phyloP scores from a whole-genome alignment of 805 yeast species.

The Citeromyces matritensis region DNA sequence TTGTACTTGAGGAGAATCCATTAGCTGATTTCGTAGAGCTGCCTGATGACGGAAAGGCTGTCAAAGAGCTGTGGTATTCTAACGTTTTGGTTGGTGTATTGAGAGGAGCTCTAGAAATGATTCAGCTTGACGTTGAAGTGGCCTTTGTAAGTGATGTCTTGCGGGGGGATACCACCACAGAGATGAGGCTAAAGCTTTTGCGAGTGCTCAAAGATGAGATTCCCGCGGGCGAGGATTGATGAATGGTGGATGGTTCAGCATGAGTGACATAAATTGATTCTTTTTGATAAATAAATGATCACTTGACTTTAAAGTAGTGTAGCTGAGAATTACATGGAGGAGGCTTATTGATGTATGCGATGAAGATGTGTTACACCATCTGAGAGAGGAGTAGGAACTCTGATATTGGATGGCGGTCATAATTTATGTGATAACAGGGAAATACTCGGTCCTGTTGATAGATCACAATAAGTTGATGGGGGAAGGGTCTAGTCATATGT shows the following conservation, averaged over 20 bases:
- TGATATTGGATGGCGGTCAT: too few species aligned
- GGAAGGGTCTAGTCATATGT: too few species aligned
- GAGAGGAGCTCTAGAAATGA: slow-evolving; percentile 90
- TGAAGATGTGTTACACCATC: too few species aligned
- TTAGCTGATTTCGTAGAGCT: slow-evolving; percentile 90
- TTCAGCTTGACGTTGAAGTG: slow-evolving; percentile 82
- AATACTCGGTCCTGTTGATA: too few species aligned
- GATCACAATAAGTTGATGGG: too few species aligned
- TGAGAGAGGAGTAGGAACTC: too few species aligned
- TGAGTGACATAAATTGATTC: slow-evolving; percentile 1
- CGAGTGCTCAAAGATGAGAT: slow-evolving; percentile 81
- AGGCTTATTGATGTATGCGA: too few species aligned
- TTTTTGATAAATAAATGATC: too few species aligned
- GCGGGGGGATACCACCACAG: slow-evolving; percentile 74
- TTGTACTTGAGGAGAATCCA: slow-evolving; percentile 75
- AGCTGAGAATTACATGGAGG: too few species aligned
- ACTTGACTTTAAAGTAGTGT: too few species aligned
- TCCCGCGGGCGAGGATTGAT: slow-evolving; percentile 88
- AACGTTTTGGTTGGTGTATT: slow-evolving; percentile 83
- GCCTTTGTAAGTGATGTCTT: slow-evolving; percentile 66
- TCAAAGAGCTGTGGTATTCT: slow-evolving; percentile 78
- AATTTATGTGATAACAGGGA: too few species aligned
- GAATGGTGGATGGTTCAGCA: not conserved
- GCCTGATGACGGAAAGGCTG: slow-evolving; percentile 63
- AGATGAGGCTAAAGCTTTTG: slow-evolving; percentile 55